These are phyloP conservation scores for Synura sp. DNA, from an alignment of 352 stramenopile species.

Conservation along the genomic window DNA sequence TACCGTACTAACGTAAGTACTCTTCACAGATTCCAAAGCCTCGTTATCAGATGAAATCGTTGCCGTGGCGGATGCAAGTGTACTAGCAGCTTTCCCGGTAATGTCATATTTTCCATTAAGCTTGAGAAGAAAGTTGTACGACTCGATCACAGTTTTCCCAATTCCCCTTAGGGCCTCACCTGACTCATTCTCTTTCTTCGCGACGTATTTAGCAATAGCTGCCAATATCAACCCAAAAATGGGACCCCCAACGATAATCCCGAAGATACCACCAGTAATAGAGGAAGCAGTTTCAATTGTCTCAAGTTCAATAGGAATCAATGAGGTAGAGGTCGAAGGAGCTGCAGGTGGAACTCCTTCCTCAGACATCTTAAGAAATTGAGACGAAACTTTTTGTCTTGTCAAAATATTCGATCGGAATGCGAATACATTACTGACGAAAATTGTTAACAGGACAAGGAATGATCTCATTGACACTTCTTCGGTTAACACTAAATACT, in stretches of 20 bases:
- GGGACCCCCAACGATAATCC: background rate
- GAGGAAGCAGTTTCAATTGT: background rate
- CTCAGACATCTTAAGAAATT: background rate
- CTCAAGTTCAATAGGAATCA: background rate
- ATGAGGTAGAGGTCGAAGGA: too few relatives aligned
- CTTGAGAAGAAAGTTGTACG: background rate
- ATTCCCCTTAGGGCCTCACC: background rate
- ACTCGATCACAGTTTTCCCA: background rate
- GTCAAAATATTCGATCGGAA: too few relatives aligned
- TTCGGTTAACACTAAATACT: too few relatives aligned
- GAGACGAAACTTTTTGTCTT: too few relatives aligned
- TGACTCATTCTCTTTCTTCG: slow-evolving; percentile 14
- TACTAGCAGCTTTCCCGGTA: background rate
- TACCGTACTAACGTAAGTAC: background rate
- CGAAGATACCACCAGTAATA: background rate
- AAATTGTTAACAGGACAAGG: too few relatives aligned
- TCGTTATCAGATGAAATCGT: background rate
- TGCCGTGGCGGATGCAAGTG: background rate
- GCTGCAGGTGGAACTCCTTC: background rate
- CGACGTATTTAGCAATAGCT: background rate
- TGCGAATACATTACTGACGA: too few relatives aligned
- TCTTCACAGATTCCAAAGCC: background rate
- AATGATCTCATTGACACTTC: too few relatives aligned
- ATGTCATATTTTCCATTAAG: background rate
- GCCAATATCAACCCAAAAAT: background rate